Conservation (phyloP, 2,329 filamentous ascomycete genomes). For the Teratosphaeria pseudoeucalypti region DNA sequence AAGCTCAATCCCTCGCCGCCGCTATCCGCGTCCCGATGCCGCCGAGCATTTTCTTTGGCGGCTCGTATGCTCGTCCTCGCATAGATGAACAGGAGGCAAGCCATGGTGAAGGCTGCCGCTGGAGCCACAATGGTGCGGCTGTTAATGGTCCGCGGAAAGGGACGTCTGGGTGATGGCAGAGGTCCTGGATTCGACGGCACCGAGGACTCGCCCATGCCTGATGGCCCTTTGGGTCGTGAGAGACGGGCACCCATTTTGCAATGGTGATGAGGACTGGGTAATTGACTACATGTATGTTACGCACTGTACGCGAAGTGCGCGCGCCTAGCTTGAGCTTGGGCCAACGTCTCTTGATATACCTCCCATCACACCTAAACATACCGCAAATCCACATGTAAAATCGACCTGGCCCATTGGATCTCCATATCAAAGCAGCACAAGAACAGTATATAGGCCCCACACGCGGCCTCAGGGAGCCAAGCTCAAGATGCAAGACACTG, state of each 20-base stretch:
- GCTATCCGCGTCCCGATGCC: slow-evolving; percentile 47
- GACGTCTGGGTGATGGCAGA: slow-evolving; percentile 23
- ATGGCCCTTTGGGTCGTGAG: slow-evolving; percentile 34
- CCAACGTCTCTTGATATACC: neutral
- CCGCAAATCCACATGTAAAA: neutral
- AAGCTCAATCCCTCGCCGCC: slow-evolving; percentile 41
- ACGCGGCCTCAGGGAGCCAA: too few relatives aligned
- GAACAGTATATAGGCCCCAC: too few relatives aligned
- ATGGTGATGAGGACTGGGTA: neutral
- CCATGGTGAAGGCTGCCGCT: slow-evolving; percentile 54
- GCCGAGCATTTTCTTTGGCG: slow-evolving; percentile 55
- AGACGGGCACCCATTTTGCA: slow-evolving; percentile 36
- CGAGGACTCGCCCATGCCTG: slow-evolving; percentile 33
- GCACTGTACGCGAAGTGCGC: neutral
- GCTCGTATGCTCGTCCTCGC: slow-evolving; percentile 54
- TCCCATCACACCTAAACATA: neutral
- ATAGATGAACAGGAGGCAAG: slow-evolving; percentile 50
- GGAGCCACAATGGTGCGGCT: slow-evolving; percentile 44
- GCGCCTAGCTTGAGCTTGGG: neutral
- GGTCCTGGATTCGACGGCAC: slow-evolving; percentile 22
- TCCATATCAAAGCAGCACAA: too few relatives aligned
- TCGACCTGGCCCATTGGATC: neutral
- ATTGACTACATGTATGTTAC: neutral
- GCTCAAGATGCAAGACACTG: too few relatives aligned
- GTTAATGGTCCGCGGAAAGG: slow-evolving; percentile 23